Conservation (phyloP, 257 asterid genomes). For the Sherardia arvensis region DNA sequence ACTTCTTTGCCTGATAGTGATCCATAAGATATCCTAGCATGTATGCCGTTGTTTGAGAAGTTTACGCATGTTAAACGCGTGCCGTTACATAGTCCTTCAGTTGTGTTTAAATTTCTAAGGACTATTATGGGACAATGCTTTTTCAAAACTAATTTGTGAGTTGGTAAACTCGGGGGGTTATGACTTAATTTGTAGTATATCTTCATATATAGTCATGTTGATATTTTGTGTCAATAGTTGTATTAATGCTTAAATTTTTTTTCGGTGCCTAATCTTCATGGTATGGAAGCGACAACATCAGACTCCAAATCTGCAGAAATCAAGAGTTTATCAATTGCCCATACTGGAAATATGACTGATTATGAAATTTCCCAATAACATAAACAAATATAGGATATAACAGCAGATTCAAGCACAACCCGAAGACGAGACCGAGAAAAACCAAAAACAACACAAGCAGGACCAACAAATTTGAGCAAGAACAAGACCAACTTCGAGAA, state of each 20-base stretch:
- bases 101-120: background rate
- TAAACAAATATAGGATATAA: too few species aligned
- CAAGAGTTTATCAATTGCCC: too few species aligned
- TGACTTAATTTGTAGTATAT: background rate
- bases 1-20: background rate
- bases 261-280: background rate
- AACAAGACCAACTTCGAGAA: too few species aligned
- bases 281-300: too few species aligned
- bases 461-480: too few species aligned
- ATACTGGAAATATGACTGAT: too few species aligned
- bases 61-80: background rate
- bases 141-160: background rate
- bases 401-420: too few species aligned
- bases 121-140: background rate
- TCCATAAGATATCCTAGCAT: background rate
- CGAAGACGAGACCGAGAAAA: too few species aligned
- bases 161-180: background rate
- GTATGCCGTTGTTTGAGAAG: background rate
- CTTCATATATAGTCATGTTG: background rate
- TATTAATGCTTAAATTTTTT: background rate
- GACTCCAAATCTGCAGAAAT: too few species aligned
- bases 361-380: too few species aligned
- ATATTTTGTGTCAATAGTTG: background rate
- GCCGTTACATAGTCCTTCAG: background rate
- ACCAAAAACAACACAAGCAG: too few species aligned